These are phyloP conservation scores for Canariomyces notabilis DNA, from an alignment of 2,329 filamentous ascomycete genomes.

Conservation along the genomic window DNA sequence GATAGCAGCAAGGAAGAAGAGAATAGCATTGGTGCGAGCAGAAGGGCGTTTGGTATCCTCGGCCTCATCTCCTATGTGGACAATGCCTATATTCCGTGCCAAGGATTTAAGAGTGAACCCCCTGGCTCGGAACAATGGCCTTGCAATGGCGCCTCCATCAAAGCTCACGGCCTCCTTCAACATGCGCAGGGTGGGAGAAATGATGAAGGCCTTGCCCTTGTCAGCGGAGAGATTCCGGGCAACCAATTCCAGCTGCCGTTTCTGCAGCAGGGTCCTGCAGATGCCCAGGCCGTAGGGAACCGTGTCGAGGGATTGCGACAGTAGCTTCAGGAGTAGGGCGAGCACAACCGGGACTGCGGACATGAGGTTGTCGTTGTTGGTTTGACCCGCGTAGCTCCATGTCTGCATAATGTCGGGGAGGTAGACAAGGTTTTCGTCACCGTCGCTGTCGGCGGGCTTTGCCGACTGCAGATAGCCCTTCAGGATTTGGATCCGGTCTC, in stretches of 20 bases:
- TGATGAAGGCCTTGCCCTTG: constrained; percentile 79
- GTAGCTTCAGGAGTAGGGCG: constrained; percentile 71
- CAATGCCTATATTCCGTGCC: constrained; percentile 73
- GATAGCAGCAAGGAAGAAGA: constrained; percentile 74
- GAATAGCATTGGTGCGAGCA: constrained; percentile 74
- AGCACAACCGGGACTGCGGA: constrained; percentile 77
- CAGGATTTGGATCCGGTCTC: constrained; percentile 54
- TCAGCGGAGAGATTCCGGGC: constrained; percentile 73
- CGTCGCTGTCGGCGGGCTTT: constrained; percentile 45
- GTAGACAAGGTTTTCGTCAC: constrained; percentile 57
- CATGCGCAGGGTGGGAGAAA: constrained; percentile 80
- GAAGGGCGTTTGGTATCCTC: constrained; percentile 71
- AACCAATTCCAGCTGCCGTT: constrained; percentile 73
- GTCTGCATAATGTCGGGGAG: constrained; percentile 78
- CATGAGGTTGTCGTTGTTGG: constrained; percentile 74
- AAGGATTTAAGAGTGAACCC: constrained; percentile 76
- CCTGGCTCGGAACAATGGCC: constrained; percentile 69
- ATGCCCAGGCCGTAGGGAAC: constrained; percentile 70
- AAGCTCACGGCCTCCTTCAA: constrained; percentile 80
- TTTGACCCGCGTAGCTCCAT: constrained; percentile 78
- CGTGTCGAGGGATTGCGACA: constrained; percentile 70
- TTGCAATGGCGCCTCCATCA: constrained; percentile 77
- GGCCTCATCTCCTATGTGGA: constrained; percentile 50
- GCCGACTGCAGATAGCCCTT: constrained; percentile 61
- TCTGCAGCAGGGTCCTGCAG: constrained; percentile 75